A percentile compares a stretch with the other conserved stretches of the same genome.
Conservation (phyloP, 345 rosid genomes). For the Eucalyptus leucophloia region DNA sequence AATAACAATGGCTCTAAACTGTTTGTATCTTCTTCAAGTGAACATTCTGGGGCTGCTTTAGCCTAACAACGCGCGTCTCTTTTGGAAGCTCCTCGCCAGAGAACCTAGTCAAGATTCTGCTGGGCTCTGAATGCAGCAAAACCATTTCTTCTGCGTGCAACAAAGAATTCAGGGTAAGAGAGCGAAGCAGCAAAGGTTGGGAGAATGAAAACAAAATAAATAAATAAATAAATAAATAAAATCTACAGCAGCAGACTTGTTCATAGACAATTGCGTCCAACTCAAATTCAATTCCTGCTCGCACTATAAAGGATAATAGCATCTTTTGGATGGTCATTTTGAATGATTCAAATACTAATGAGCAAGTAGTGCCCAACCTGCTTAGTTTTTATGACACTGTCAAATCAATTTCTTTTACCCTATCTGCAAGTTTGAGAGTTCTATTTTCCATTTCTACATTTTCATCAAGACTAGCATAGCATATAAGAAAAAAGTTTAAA, state of each 20-base stretch:
- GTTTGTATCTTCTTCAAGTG: neutral
- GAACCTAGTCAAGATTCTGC: constrained; percentile 43
- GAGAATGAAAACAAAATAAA: neutral
- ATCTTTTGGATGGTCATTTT: neutral
- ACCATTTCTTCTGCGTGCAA: constrained; percentile 71
- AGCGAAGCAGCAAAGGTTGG: neutral
- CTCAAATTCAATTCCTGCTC: neutral
- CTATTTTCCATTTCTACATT: neutral
- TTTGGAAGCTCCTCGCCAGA: neutral
- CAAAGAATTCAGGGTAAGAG: neutral
- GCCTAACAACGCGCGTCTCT: neutral
- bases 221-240: neutral
- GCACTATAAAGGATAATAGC: neutral
- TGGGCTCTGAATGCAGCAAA: constrained; percentile 76
- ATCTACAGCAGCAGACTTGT: neutral
- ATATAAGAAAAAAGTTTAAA: neutral
- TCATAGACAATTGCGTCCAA: neutral
- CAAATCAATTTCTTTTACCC: neutral
- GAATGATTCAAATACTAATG: neutral
- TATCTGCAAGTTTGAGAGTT: neutral
- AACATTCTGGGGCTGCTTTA: neutral
- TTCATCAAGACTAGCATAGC: neutral
- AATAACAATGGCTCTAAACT: neutral
- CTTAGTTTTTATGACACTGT: neutral
- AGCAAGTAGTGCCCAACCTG: neutral